A percentile compares a stretch with the other conserved stretches of the same genome.
phyloP scores from a whole-genome alignment of 2,329 filamentous ascomycete species.

The Penicillium sp. region DNA sequence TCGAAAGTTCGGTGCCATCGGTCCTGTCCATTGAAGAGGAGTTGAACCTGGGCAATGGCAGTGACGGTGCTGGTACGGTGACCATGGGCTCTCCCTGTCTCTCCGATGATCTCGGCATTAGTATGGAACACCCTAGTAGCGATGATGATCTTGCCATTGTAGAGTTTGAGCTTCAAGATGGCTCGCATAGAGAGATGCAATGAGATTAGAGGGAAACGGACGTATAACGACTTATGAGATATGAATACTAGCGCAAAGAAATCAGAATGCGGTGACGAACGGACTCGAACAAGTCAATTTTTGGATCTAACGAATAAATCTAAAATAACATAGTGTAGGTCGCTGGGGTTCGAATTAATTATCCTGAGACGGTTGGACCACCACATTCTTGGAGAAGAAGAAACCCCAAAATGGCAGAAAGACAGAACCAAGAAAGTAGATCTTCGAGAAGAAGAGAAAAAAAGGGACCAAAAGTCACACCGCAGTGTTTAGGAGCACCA shows the following conservation, averaged over 20 bases:
- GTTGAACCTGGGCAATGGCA: conserved; percentile 16
- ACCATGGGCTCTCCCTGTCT: conserved; percentile 9
- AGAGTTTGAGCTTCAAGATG: conserved; percentile 7
- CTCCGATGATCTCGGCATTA: conserved; percentile 11
- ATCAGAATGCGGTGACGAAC: not conserved
- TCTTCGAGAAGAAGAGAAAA: too few species aligned
- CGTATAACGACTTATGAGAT: not conserved
- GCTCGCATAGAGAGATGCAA: not conserved
- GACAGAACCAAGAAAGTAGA: too few species aligned
- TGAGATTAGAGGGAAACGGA: not conserved
- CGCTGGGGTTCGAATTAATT: too few species aligned
- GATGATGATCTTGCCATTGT: not conserved
- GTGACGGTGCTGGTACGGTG: conserved; percentile 23
- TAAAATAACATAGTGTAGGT: too few species aligned
- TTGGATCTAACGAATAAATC: too few species aligned
- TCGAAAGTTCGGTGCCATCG: not conserved
- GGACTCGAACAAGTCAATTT: too few species aligned
- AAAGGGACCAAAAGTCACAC: too few species aligned
- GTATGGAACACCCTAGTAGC: conserved; percentile 5
- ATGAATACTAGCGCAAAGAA: not conserved
- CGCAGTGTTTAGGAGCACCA: too few species aligned
- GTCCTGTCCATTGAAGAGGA: conserved; percentile 12
- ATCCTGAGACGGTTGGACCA: too few species aligned
- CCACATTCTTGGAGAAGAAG: too few species aligned
- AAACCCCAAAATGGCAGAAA: too few species aligned